phyloP scores from a whole-genome alignment of 495 filamentous ascomycete genomes.

The Lentithecium fluviatile region DNA sequence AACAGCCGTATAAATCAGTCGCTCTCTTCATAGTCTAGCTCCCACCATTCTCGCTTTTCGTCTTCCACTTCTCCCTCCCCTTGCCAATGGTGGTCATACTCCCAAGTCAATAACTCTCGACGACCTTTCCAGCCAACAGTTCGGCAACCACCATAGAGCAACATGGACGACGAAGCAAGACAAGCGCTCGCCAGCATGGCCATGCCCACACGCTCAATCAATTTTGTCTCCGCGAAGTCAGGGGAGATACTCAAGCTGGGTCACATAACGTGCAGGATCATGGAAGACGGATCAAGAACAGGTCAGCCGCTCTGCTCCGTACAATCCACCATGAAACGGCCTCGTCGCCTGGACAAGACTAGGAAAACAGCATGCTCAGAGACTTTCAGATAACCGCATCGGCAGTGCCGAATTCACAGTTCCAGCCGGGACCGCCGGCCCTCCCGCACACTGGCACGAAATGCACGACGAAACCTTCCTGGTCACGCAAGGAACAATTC shows the following conservation, averaged over 20 bases:
- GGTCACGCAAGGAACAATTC: constrained; percentile 49
- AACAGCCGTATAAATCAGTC: too few relatives aligned
- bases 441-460: constrained; percentile 49
- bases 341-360: not conserved
- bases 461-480: constrained; percentile 60
- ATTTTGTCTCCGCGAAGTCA: constrained; percentile 43
- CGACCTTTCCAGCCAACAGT: not conserved
- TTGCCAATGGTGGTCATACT: not conserved
- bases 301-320: constrained; percentile 25
- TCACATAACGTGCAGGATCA: constrained; percentile 45
- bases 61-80: not conserved
- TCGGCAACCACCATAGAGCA: not conserved
- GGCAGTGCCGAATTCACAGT: constrained; percentile 50
- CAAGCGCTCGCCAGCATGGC: constrained; percentile 30
- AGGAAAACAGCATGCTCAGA: not conserved
- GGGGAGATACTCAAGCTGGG: constrained; percentile 46
- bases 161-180: constrained; percentile 31
- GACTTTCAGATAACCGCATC: constrained; percentile 48
- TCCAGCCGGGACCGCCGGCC: constrained; percentile 49
- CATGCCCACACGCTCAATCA: constrained; percentile 42
- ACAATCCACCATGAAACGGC: not conserved
- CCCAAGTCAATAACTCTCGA: not conserved
- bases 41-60: too few relatives aligned
- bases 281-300: constrained; percentile 49
- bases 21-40: too few relatives aligned